Percentiles rank a stretch among this genome's conserved stretches.
phyloP scores from a whole-genome alignment of 2,329 filamentous ascomycete species.

The Lecanicillium sp. region DNA sequence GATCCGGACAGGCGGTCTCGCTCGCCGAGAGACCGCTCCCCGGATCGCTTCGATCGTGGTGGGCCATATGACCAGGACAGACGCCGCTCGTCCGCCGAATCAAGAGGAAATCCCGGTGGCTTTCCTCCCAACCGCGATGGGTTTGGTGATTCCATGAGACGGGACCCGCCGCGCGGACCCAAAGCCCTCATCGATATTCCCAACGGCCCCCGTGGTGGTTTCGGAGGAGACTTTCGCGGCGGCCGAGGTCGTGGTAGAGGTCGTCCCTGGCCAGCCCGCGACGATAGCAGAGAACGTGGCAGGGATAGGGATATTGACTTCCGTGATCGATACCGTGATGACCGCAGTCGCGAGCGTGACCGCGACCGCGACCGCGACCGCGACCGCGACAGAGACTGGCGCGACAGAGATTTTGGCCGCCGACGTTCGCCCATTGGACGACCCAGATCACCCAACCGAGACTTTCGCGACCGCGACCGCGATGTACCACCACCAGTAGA shows the following conservation, averaged over 20 bases:
- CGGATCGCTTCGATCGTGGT: slow-evolving; percentile 55
- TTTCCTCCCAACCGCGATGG: slow-evolving; percentile 55
- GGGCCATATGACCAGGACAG: slow-evolving; percentile 61
- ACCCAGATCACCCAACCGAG: slow-evolving; percentile 60
- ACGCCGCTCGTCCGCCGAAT: slow-evolving; percentile 59
- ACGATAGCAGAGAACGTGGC: slow-evolving; percentile 56
- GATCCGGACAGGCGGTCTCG: slow-evolving; percentile 58
- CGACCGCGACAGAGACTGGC: slow-evolving; percentile 45
- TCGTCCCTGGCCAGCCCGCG: slow-evolving; percentile 50
- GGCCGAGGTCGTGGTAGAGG: slow-evolving; percentile 49
- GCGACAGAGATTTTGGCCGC: slow-evolving; percentile 34
- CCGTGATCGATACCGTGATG: slow-evolving; percentile 53
- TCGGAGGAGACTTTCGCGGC: slow-evolving; percentile 57
- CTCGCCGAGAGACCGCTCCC: slow-evolving; percentile 63
- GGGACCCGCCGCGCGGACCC: slow-evolving; percentile 75
- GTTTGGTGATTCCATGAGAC: slow-evolving; percentile 49
- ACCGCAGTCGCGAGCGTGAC: slow-evolving; percentile 54
- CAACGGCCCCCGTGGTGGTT: slow-evolving; percentile 61
- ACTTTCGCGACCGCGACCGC: slow-evolving; percentile 55
- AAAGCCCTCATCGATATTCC: slow-evolving; percentile 69
- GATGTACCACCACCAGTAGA: slow-evolving; percentile 59
- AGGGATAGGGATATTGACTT: slow-evolving; percentile 57
- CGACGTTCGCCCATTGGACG: slow-evolving; percentile 55
- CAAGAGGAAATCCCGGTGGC: slow-evolving; percentile 48
- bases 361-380: slow-evolving; percentile 50